phyloP scores from a whole-genome alignment of 2,329 filamentous ascomycete genomes.

The Phialemonium atrogriseum region DNA sequence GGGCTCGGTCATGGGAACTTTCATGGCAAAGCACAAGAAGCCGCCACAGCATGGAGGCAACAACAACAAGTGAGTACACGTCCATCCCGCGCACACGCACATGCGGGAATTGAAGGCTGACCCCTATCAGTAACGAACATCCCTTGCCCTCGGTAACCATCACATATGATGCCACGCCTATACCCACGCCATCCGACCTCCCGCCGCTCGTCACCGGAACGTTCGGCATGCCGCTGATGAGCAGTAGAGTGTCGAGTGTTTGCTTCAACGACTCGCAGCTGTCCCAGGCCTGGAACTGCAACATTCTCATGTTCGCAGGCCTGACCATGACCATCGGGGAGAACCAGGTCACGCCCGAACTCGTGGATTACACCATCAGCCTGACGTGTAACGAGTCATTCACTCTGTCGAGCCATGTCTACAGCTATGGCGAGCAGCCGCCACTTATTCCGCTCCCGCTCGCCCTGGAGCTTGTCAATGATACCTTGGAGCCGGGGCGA shows the following conservation, averaged over 20 bases:
- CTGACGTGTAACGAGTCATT: constrained; percentile 28
- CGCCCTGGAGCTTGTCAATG: constrained; percentile 39
- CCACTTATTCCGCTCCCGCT: constrained; percentile 31
- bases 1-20: constrained; percentile 46
- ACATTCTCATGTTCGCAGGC: constrained; percentile 34
- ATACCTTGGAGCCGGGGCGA: constrained; percentile 35
- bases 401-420: constrained; percentile 26
- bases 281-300: constrained; percentile 56
- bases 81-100: constrained; percentile 4
- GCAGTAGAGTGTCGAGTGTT: constrained; percentile 38
- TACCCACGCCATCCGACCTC: constrained; percentile 43
- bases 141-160: constrained; percentile 21
- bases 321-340: constrained; percentile 29
- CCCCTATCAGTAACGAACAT: too few species aligned
- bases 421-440: constrained; percentile 47
- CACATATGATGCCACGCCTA: constrained; percentile 40
- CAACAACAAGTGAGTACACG: constrained; percentile 15
- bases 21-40: constrained; percentile 26
- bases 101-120: too few species aligned
- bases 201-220: constrained; percentile 44
- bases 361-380: constrained; percentile 29
- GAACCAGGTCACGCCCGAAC: constrained; percentile 15
- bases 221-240: constrained; percentile 45
- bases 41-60: constrained; percentile 14
- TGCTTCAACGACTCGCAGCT: constrained; percentile 51